Evolutionary conservation across 2,329 filamentous ascomycete genomes (phyloP), one percentile per base, ranked within the genome.

Genomic region (Colletotrichum sp.): DNA sequence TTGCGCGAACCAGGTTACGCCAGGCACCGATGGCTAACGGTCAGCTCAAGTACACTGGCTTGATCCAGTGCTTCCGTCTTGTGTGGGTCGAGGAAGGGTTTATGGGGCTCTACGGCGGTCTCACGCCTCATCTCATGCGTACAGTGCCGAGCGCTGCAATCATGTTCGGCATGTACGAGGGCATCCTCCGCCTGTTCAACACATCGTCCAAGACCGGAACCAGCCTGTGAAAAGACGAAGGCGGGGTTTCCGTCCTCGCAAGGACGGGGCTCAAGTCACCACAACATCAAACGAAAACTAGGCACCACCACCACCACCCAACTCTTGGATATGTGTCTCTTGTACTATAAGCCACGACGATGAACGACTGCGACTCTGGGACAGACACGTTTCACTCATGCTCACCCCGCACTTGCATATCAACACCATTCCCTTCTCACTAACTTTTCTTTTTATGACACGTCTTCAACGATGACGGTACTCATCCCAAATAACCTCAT

Each of bases 101-200:
- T 85, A 91, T 93, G 63, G 95, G 94, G 36, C 88, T 99, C 77
- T 99, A 98, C 82, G 96, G 96, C 72, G 96, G 96, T 21, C 89
- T 99, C 81, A 98, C 96, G 16, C 96, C 96, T 63, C 96, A 99
- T 83, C 92, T 99, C 81, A 91, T 98, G 85, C 91, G 96, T 77
- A 96, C 96, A 8, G 96, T 98, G 8, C 96, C 96, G 2, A 97
- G 95, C 80, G 96, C 96, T 9, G 96, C 95, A 79, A 98, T 99
- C 84, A 98, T 98, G 95, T 98, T 98, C 84, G 96, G 95, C 85
- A 97, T 97, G 88, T 98, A 92, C 81, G 90, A 92, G 81, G 89
- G 87, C 71, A 91, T 92, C 59, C 84, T 92, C 34, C 86, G 87
- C 8, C 79, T 90, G 8, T 87, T 89, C 75, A 81, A 87, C 74